Evolutionary conservation across 192 early-diverging fungal species (phyloP), one percentile per base, ranked within the genome.

Genomic region (Chytriomyces hyalinus): DNA sequence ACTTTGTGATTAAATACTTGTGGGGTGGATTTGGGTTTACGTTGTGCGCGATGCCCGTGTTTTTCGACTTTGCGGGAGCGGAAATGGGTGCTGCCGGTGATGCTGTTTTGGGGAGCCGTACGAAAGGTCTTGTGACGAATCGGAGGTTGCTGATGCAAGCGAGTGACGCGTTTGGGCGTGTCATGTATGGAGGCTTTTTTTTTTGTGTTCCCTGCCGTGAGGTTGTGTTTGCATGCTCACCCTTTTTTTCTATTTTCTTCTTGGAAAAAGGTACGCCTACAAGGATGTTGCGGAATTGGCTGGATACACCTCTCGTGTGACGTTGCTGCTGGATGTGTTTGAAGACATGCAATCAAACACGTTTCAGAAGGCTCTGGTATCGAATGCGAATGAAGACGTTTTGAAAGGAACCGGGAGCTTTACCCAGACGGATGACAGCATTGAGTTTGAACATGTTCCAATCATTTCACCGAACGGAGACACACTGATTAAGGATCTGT

Each of bases 1-100:
- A 98, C 83, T 98, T 97, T 87, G 87, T 98, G 28, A 94, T 99
- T 84, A 99, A 99, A 82, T 99, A 99, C 84, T 93, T 95, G 69
- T 98, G 97, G 97, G 94, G 95, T 75, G 96, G 95, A 1, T 90
- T 91, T 69, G 96, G 96, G 48, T 84, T 96, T 65, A 83, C 92
- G 9, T 85, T 97, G 15, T 96, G 94, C 75, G 91, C 94, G 0
- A 91, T 92, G 8, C 96, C 96, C 2, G 94, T 95, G 13, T 97
- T 97, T 81, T 88, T 88, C 72, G 79, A 82, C 46, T 81, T 67
- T 28, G 44, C 49, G 36, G 28, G 60, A 47, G 45, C 69, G 8
- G 44, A 44, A 13, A 17, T 17, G 10, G 85, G 77, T 17, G 28
- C 85, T 0, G 79, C 84, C 20, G 85, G 85, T 28, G 89, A 85